phyloP scores from a whole-genome alignment of 2,329 filamentous ascomycete genomes.

The Cytospora piceae region DNA sequence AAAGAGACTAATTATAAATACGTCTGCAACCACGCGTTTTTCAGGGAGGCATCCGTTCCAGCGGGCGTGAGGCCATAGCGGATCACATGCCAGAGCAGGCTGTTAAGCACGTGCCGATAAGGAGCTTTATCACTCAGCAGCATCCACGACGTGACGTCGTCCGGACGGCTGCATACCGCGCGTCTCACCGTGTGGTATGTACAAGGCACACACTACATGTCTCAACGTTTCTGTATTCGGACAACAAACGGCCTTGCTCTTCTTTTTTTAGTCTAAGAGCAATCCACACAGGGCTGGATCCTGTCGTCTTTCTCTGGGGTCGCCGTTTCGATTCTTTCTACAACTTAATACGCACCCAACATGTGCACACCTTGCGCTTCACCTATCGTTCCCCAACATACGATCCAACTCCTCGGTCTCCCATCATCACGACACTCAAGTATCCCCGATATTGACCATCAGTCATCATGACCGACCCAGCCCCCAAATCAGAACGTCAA shows the following conservation, averaged over 20 bases:
- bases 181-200: not conserved
- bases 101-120: not conserved
- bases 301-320: not conserved
- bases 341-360: constrained; percentile 6
- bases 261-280: not conserved
- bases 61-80: not conserved
- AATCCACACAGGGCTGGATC: not conserved
- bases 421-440: not conserved
- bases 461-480: constrained; percentile 26
- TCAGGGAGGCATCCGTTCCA: not conserved
- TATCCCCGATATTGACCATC: not conserved
- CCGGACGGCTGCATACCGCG: not conserved
- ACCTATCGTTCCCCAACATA: not conserved
- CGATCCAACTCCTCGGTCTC: constrained; percentile 2
- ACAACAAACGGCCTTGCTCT: not conserved
- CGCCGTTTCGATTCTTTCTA: not conserved
- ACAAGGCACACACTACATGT: not conserved
- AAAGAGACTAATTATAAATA: not conserved
- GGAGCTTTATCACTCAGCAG: not conserved
- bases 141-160: not conserved
- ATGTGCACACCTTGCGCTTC: constrained; percentile 9
- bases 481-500: constrained; percentile 8
- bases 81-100: not conserved
- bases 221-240: not conserved
- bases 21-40: not conserved